Evolutionary conservation across 495 filamentous ascomycete genomes (phyloP).

Genomic region (Xylaria sp.): DNA sequence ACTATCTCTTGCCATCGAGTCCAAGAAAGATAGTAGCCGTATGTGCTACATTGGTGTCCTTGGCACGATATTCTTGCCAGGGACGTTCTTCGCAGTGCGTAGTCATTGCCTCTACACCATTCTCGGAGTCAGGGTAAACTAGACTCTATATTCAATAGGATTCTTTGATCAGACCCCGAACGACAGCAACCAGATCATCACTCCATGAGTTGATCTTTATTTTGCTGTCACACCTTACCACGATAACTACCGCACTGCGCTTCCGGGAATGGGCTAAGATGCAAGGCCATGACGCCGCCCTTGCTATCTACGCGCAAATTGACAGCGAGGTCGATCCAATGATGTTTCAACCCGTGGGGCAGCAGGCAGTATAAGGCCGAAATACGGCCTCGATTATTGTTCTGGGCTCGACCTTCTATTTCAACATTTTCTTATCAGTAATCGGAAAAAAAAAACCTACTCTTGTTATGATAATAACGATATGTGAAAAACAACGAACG

Average conservation of each 20-base stretch:
- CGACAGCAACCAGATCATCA: conserved; percentile 23
- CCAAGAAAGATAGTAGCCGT: conserved; percentile 31
- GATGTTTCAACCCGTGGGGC: neutral
- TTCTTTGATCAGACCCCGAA: conserved; percentile 29
- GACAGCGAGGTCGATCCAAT: neutral
- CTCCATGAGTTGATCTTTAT: conserved; percentile 26
- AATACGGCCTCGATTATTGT: neutral
- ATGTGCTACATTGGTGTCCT: conserved; percentile 28
- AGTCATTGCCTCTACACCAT: neutral
- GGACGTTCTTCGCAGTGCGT: conserved; percentile 31
- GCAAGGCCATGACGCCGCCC: neutral
- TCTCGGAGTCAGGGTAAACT: neutral
- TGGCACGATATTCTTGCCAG: conserved; percentile 31
- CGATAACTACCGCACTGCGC: neutral
- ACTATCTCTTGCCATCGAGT: conserved; percentile 26
- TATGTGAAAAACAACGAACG: neutral
- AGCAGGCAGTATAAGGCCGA: neutral
- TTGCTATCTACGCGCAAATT: neutral
- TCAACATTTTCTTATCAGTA: neutral
- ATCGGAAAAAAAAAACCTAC: too few relatives aligned
- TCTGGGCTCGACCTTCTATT: neutral
- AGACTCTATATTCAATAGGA: conserved; percentile 30
- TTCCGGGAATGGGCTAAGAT: conserved; percentile 1
- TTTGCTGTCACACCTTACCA: conserved; percentile 16
- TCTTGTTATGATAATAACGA: neutral